These are phyloP conservation scores for Porcisia hertigi DNA, from an alignment of 208 protist species.

Conservation along the genomic window DNA sequence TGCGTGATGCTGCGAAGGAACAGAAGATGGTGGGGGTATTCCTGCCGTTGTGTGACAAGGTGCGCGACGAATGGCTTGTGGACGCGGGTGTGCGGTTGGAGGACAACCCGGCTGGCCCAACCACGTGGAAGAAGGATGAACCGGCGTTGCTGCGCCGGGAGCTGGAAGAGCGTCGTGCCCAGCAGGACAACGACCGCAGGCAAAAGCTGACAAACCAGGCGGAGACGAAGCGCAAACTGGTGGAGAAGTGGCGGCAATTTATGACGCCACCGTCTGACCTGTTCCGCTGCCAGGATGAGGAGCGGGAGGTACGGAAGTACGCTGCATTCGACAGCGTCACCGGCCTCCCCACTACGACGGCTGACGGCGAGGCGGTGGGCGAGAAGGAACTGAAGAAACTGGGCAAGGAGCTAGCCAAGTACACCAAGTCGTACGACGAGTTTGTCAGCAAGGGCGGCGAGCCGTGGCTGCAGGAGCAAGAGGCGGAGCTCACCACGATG, in stretches of 20 bases:
- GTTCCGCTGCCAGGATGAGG: conserved; percentile 40
- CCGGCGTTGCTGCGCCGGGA: conserved; percentile 59
- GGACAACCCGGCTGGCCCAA: conserved; percentile 69
- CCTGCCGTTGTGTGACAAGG: conserved; percentile 69
- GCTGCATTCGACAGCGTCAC: conserved; percentile 50
- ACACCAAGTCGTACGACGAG: conserved; percentile 68
- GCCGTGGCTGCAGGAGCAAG: conserved; percentile 54
- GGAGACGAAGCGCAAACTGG: conserved; percentile 62
- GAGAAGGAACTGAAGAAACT: conserved; percentile 80
- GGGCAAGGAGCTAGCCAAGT: conserved; percentile 71
- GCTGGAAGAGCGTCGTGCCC: conserved; percentile 41
- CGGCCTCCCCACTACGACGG: conserved; percentile 49
- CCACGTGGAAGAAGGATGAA: conserved; percentile 81
- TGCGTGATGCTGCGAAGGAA: conserved; percentile 60
- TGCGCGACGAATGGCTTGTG: conserved; percentile 82
- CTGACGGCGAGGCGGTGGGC: conserved; percentile 40
- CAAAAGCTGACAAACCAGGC: conserved; percentile 64
- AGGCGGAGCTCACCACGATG: conserved; percentile 49
- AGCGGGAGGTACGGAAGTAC: conserved; percentile 39
- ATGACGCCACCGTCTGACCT: conserved; percentile 40
- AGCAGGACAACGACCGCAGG: conserved; percentile 38
- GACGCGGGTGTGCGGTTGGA: conserved; percentile 82
- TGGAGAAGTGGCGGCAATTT: conserved; percentile 72
- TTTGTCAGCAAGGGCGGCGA: conserved; percentile 60
- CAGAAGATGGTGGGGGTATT: conserved; percentile 47